Evolutionary conservation across 805 yeast species (phyloP), one percentile per base, ranked within the genome.

Genomic region (Yarrowia sp.): DNA sequence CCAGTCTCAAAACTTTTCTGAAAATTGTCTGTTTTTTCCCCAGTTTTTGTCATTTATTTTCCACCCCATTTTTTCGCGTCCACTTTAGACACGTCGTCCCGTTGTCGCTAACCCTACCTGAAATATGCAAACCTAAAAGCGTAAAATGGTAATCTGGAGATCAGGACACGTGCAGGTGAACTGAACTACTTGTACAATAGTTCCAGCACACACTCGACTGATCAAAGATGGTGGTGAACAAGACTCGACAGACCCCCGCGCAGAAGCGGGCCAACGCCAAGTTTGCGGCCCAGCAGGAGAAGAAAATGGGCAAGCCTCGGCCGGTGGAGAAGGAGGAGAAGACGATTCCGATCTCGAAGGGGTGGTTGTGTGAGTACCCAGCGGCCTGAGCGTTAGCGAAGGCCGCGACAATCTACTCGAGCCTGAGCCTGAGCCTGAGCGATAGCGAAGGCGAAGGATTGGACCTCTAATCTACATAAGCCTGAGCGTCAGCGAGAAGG

Each of bases 221-320:
- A 38, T n/a, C 42, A 43, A 46, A 19, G 41, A 63, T 63, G 67
- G 67, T 63, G 3, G 41, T 48, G 5, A 45, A 59, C 67, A 56
- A 49, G 41, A 70, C 70, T 70, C 73, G 73, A 41, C 97, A 92
- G 83, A 89, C 97, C 32, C 93, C 95, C 69, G 87, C 85, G 75
- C 97, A 93, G 81, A 89, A 93, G 80, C 82, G 85, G 68, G 97
- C 97, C n/a, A 93, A 93, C 79, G 85, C 85, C 75, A 90, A 88
- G 77, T 94, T 87, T 78, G 91, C 90, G 74, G 90, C 88, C 79
- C 84, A 82, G 74, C 87, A 88, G 72, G 90, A 87, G 74, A 83
- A 84, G 72, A 88, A 88, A 77, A 88, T 85, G 82, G 97, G 97
- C 69, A 89, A 89, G 80, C 86, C 89, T 59, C 87, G 85, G 74